A percentile compares a stretch with the other conserved stretches of the same genome.
These are phyloP conservation scores for Thyridium curvatum DNA, from an alignment of 2,329 filamentous ascomycete species.

Conservation along the genomic window DNA sequence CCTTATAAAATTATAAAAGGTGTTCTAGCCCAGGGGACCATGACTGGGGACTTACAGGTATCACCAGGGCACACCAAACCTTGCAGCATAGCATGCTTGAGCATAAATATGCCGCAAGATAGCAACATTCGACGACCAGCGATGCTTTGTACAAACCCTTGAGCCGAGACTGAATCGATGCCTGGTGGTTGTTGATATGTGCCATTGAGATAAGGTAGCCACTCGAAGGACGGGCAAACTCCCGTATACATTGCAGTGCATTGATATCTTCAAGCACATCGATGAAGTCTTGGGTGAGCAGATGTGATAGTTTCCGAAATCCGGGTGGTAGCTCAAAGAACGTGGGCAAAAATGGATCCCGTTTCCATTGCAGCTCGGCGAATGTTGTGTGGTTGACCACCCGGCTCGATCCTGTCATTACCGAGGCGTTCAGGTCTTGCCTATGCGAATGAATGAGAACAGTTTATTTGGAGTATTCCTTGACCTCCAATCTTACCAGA, in stretches of 20 bases:
- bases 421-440: slow-evolving; percentile 34
- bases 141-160: slow-evolving; percentile 14
- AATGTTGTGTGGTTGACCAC: slow-evolving; percentile 34
- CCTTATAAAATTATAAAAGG: background rate
- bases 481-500: slow-evolving; percentile 24
- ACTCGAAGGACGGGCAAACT: slow-evolving; percentile 9
- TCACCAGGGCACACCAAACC: slow-evolving; percentile 26
- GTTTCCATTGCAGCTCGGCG: slow-evolving; percentile 29
- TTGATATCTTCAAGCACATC: slow-evolving; percentile 30
- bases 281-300: slow-evolving; percentile 22
- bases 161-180: slow-evolving; percentile 34
- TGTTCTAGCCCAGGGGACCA: background rate
- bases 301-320: slow-evolving; percentile 16
- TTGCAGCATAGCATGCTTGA: slow-evolving; percentile 32
- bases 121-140: slow-evolving; percentile 22
- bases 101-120: slow-evolving; percentile 32
- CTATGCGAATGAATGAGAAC: slow-evolving; percentile 15
- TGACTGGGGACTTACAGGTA: slow-evolving; percentile 26
- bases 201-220: slow-evolving; percentile 19
- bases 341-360: slow-evolving; percentile 21
- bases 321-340: slow-evolving; percentile 25
- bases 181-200: slow-evolving; percentile 30
- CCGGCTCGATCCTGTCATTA: slow-evolving; percentile 30
- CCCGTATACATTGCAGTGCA: slow-evolving; percentile 30
- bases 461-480: background rate